Conservation (phyloP, 495 filamentous ascomycete species). For the Neurospora tetrasperma region DNA sequence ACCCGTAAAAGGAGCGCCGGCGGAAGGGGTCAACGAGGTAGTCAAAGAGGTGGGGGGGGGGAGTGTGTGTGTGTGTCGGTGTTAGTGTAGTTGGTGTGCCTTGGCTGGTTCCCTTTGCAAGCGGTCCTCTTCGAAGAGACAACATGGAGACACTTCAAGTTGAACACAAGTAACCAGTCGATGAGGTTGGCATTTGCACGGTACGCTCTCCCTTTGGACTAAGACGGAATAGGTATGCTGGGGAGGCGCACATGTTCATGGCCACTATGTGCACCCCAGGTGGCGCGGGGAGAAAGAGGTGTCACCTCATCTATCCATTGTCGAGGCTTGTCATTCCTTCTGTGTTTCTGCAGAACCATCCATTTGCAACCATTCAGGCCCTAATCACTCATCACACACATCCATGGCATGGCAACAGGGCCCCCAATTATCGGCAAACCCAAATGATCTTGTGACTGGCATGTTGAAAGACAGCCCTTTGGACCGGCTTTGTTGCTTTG, state of each 20-base stretch:
- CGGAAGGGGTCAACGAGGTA: background rate
- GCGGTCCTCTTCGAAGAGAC: background rate
- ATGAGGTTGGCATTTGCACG: background rate
- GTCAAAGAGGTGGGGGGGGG: background rate
- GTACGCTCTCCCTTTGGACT: background rate
- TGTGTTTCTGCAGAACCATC: background rate
- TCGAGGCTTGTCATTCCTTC: background rate
- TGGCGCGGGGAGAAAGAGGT: background rate
- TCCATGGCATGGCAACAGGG: background rate
- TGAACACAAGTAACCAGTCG: background rate
- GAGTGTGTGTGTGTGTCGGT: background rate
- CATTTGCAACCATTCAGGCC: background rate
- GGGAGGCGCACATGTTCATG: too few relatives aligned
- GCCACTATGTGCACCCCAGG: background rate
- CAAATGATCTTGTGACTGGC: background rate
- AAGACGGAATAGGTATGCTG: too few relatives aligned
- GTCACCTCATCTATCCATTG: background rate
- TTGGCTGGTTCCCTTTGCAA: background rate
- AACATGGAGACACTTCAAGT: background rate
- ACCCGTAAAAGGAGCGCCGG: conserved; percentile 1
- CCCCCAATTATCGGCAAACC: background rate
- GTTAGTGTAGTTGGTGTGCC: background rate
- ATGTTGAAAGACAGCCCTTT: background rate
- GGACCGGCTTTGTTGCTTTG: background rate
- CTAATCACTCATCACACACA: background rate